Evolutionary conservation across 2,329 filamentous ascomycete species (phyloP).

Genomic region (Arachnopeziza araneosa): DNA sequence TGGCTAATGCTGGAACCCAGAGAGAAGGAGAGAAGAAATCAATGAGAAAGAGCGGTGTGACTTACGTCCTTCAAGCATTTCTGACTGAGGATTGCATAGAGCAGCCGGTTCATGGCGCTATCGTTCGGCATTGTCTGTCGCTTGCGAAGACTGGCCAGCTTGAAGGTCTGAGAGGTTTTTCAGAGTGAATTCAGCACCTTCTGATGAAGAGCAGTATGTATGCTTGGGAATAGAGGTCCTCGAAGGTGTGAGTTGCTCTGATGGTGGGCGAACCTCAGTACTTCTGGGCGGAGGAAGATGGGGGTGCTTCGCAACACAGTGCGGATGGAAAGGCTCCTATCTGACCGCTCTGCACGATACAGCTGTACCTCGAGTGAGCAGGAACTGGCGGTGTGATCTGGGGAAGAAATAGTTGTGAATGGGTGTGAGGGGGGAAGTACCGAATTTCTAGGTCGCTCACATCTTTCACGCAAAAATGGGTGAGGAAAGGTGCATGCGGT

Average conservation of each 20-base stretch:
- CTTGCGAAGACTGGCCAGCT: constrained; percentile 31
- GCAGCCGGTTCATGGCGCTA: constrained; percentile 43
- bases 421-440: not conserved
- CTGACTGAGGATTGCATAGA: constrained; percentile 51
- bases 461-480: not conserved
- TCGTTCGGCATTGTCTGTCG: constrained; percentile 39
- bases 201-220: not conserved
- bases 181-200: not conserved
- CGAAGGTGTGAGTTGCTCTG: not conserved
- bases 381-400: not conserved
- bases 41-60: not conserved
- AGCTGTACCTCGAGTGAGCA: not conserved
- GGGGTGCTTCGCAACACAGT: not conserved
- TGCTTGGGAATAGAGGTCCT: not conserved
- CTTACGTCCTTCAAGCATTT: constrained; percentile 46
- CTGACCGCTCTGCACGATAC: not conserved
- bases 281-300: not conserved
- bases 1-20: not conserved
- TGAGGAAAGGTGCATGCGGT: not conserved
- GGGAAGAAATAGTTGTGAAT: not conserved
- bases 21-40: not conserved
- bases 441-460: not conserved
- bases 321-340: not conserved
- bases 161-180: constrained; percentile 5
- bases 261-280: constrained; percentile 5